A percentile compares a stretch with the other conserved stretches of the same genome.
Conservation (phyloP, 2,329 filamentous ascomycete species). For the Aspergillus pseudonomiae region DNA sequence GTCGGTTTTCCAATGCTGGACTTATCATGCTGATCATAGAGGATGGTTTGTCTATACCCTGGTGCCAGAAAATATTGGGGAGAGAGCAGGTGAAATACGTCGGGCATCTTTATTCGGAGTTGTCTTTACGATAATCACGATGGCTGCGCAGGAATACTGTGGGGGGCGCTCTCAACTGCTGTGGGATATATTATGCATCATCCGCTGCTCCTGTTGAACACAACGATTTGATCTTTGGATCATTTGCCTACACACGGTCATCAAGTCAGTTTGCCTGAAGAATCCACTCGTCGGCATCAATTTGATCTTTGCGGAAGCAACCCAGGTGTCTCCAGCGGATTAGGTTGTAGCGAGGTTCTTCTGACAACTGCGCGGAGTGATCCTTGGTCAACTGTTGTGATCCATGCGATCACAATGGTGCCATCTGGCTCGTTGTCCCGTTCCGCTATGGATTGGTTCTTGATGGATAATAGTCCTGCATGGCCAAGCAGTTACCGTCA, state of each 20-base stretch:
- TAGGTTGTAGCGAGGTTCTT: slow-evolving; percentile 59
- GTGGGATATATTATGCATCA: slow-evolving; percentile 19
- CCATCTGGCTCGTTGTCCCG: slow-evolving; percentile 40
- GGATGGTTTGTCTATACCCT: slow-evolving; percentile 57
- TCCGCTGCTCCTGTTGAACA: slow-evolving; percentile 35
- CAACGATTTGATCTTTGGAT: slow-evolving; percentile 31
- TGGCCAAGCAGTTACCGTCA: slow-evolving; percentile 17
- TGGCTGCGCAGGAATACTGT: slow-evolving; percentile 20
- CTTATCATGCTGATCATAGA: slow-evolving; percentile 64
- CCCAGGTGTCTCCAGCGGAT: slow-evolving; percentile 30
- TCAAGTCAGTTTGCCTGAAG: slow-evolving; percentile 25
- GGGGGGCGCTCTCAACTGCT: slow-evolving; percentile 2
- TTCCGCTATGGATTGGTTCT: slow-evolving; percentile 37
- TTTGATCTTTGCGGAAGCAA: slow-evolving; percentile 23
- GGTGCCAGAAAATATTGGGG: slow-evolving; percentile 39
- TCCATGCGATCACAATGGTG: slow-evolving; percentile 28
- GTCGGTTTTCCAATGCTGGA: slow-evolving; percentile 59
- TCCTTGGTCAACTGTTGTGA: slow-evolving; percentile 35
- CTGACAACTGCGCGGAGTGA: slow-evolving; percentile 45
- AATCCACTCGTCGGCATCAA: slow-evolving; percentile 63
- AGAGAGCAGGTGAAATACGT: slow-evolving; percentile 56
- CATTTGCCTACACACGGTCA: slow-evolving; percentile 51
- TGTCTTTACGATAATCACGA: slow-evolving; percentile 52
- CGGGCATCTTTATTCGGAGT: slow-evolving; percentile 52
- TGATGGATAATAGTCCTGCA: slow-evolving; percentile 20